These are phyloP conservation scores for Russula foetens DNA, from an alignment of 768 basidiomycete genomes.

Conservation along the genomic window DNA sequence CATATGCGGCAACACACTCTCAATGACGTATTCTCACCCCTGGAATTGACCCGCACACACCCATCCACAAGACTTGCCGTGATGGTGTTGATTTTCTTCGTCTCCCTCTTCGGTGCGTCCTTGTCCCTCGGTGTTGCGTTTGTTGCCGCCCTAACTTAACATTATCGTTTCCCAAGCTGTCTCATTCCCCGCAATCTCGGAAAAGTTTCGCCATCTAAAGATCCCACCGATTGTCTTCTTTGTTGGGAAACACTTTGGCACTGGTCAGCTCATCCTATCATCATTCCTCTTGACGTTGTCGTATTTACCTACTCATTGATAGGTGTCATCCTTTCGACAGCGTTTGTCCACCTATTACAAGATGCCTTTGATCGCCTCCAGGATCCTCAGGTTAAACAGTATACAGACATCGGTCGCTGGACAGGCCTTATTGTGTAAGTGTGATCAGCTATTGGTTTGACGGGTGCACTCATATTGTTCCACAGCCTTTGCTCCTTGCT, in stretches of 20 bases:
- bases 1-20: no score
- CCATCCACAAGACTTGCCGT: constrained; percentile 20
- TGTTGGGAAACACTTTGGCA: constrained; percentile 84
- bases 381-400: constrained; percentile 35
- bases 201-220: constrained; percentile 40
- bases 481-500: constrained; percentile 55
- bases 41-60: not conserved
- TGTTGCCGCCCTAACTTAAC: not conserved
- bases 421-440: constrained; percentile 70
- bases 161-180: constrained; percentile 39
- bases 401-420: constrained; percentile 41
- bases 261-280: constrained; percentile 23
- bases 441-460: constrained; percentile 7
- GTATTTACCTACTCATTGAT: constrained; percentile 16
- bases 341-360: constrained; percentile 73
- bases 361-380: constrained; percentile 62
- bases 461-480: not conserved
- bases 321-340: constrained; percentile 76
- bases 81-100: constrained; percentile 45
- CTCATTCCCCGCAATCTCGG: constrained; percentile 63
- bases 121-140: not conserved
- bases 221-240: constrained; percentile 70
- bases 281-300: not conserved
- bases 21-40: not conserved
- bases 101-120: constrained; percentile 53